Conservation (phyloP, 1,284 basidiomycete species). For the Cronartium quercuum region DNA sequence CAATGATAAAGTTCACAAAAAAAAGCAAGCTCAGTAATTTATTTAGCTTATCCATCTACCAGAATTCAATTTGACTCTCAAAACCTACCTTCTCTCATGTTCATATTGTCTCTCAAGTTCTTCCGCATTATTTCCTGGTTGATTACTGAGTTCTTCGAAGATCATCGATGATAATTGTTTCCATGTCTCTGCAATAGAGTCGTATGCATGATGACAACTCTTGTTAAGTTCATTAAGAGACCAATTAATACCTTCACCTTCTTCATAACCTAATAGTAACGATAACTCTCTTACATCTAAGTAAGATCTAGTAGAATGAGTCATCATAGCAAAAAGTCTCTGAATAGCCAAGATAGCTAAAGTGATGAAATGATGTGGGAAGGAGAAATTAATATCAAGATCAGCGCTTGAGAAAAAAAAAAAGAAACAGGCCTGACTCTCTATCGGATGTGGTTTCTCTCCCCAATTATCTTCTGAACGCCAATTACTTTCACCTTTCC, state of each 20-base stretch:
- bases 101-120: constrained; percentile 4
- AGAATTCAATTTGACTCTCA: not conserved
- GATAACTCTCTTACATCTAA: constrained; percentile 35
- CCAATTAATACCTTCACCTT: constrained; percentile 37
- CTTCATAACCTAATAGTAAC: constrained; percentile 29
- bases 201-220: constrained; percentile 37
- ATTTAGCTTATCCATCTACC: not conserved
- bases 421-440: constrained; percentile 17
- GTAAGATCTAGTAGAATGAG: constrained; percentile 26
- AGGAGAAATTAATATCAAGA: not conserved
- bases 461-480: constrained; percentile 31
- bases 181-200: constrained; percentile 37
- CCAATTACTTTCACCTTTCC: constrained; percentile 38
- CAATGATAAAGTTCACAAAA: not conserved
- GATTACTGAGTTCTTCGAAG: not conserved
- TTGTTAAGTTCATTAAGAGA: constrained; percentile 39
- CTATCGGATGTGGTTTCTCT: constrained; percentile 22
- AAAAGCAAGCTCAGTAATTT: not conserved
- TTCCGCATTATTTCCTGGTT: not conserved
- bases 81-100: constrained; percentile 9
- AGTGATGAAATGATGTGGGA: not conserved
- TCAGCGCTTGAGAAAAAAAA: not conserved
- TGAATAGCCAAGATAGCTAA: constrained; percentile 33
- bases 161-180: constrained; percentile 9
- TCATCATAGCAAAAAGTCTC: constrained; percentile 27